Percentiles rank a stretch among this genome's conserved stretches.
Conservation (phyloP, 176 grass and related monocot species). For the Phoenix dactylifera region DNA sequence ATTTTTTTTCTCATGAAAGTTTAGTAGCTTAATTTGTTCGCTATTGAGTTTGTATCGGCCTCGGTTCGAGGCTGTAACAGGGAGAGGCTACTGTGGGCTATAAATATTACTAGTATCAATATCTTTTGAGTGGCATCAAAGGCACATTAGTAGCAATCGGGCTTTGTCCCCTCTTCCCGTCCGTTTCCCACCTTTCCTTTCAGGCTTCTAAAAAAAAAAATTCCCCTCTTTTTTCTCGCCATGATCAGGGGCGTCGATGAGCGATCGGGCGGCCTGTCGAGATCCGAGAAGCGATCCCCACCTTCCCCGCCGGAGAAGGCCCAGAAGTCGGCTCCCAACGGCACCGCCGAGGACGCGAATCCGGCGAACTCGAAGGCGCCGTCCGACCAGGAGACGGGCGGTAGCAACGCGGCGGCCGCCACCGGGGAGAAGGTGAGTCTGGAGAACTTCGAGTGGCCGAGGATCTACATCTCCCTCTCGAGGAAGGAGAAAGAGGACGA, state of each 20-base stretch:
- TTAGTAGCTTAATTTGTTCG: too few species aligned
- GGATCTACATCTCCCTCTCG: constrained; percentile 56
- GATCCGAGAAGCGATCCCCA: constrained; percentile 14
- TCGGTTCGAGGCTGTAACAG: too few species aligned
- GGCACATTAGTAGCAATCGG: too few species aligned
- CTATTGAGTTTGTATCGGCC: too few species aligned
- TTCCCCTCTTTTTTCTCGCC: neutral
- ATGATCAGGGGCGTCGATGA: constrained; percentile 13
- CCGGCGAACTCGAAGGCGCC: neutral
- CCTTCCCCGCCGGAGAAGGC: neutral
- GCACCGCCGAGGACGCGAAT: neutral
- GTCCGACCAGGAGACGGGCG: neutral
- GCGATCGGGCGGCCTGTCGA: neutral
- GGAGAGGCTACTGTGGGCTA: too few species aligned
- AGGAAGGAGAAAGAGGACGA: constrained; percentile 98
- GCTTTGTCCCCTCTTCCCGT: too few species aligned
- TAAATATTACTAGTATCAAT: too few species aligned
- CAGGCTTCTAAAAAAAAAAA: too few species aligned
- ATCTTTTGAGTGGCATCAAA: too few species aligned
- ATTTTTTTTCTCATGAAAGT: too few species aligned
- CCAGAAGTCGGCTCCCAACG: neutral
- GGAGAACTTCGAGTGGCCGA: constrained; percentile 46
- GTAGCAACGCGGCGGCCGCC: neutral
- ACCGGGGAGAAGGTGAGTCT: neutral
- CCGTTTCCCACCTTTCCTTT: too few species aligned